Evolutionary conservation across 768 basidiomycete species (phyloP).

Genomic region (Lentinula aciculospora): DNA sequence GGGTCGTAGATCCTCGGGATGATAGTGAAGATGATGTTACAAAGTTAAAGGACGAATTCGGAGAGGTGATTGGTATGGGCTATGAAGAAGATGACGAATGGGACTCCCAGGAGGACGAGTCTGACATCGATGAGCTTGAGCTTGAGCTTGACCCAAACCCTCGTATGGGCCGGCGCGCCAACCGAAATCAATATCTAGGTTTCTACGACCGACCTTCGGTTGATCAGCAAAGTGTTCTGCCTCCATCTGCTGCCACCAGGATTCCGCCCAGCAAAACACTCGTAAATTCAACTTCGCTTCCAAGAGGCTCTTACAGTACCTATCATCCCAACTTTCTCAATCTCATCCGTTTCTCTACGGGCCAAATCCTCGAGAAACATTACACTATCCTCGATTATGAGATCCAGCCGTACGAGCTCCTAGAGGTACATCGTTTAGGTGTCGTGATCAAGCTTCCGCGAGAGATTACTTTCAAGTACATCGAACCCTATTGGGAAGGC

Average conservation of each 20-base stretch:
- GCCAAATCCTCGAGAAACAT: slow-evolving; percentile 66
- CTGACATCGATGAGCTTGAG: slow-evolving; percentile 1
- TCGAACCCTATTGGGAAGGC: slow-evolving; percentile 56
- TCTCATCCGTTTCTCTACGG: slow-evolving; percentile 62
- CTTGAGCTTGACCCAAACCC: slow-evolving; percentile 4
- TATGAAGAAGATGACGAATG: slow-evolving; percentile 30
- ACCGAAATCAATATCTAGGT: slow-evolving; percentile 5
- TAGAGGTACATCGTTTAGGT: slow-evolving; percentile 56
- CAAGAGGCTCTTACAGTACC: slow-evolving; percentile 1
- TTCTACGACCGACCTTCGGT: neutral
- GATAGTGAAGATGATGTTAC: neutral
- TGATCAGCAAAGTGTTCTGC: neutral
- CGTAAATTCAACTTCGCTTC: neutral
- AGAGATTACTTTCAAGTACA: slow-evolving; percentile 33
- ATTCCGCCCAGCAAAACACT: neutral
- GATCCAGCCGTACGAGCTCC: slow-evolving; percentile 55
- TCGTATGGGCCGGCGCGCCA: slow-evolving; percentile 8
- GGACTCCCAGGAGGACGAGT: slow-evolving; percentile 17
- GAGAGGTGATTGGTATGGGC: slow-evolving; percentile 10
- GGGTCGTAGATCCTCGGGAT: neutral
- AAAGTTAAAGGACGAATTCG: slow-evolving; percentile 11
- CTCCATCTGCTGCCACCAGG: neutral
- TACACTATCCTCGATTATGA: slow-evolving; percentile 53
- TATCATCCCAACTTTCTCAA: slow-evolving; percentile 34
- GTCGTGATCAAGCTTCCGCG: slow-evolving; percentile 39